Evolutionary conservation across 106 monocot species (phyloP).

Genomic region (Ottelia alismoides): DNA sequence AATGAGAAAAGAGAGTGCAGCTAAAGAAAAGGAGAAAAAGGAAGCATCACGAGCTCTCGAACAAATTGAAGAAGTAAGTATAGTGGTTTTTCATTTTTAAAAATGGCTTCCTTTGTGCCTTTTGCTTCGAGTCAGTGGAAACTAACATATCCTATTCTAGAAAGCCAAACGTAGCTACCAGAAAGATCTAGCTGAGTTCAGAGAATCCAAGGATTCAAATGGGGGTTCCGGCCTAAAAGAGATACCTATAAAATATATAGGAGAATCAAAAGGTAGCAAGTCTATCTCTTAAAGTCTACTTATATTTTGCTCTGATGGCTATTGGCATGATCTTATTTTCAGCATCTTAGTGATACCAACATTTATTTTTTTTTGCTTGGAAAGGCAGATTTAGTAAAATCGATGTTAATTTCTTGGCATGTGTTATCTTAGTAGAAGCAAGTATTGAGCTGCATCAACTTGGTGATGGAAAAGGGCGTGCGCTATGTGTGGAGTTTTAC

Average conservation of each 20-base stretch:
- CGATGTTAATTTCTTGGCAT: too few species aligned
- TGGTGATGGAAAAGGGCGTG: too few species aligned
- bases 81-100: neutral
- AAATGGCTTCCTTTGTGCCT: neutral
- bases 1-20: slow-evolving; percentile 80
- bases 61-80: slow-evolving; percentile 80
- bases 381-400: too few species aligned
- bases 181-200: slow-evolving; percentile 67
- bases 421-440: too few species aligned
- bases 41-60: slow-evolving; percentile 64
- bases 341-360: too few species aligned
- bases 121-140: neutral
- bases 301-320: neutral
- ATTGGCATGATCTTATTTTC: too few species aligned
- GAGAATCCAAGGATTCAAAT: slow-evolving; percentile 18
- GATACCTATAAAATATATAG: slow-evolving; percentile 4
- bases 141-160: slow-evolving; percentile 16
- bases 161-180: slow-evolving; percentile 91
- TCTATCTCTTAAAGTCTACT: too few species aligned
- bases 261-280: slow-evolving; percentile 14
- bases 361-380: too few species aligned
- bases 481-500: too few species aligned
- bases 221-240: neutral
- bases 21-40: slow-evolving; percentile 79
- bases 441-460: too few species aligned